phyloP scores from a whole-genome alignment of 1,284 basidiomycete species.

The Marasmius fiardii region DNA sequence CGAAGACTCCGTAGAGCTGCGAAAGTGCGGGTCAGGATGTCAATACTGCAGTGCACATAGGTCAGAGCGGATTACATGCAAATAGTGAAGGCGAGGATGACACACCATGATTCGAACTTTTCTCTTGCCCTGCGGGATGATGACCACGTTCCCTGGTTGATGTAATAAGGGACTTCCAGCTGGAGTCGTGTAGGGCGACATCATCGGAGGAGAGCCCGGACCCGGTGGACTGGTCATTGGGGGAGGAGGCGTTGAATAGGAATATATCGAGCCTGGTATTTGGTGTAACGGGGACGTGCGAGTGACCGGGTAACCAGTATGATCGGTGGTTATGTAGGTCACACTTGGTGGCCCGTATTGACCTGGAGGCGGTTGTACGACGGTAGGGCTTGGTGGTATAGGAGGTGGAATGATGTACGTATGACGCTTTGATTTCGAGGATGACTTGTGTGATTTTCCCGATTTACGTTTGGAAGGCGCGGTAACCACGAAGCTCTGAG shows the following conservation, averaged over 20 bases:
- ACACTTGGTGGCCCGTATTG: background rate
- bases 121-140: background rate
- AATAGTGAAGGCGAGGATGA: background rate
- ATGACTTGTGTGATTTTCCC: constrained; percentile 7
- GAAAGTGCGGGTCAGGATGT: too few species aligned
- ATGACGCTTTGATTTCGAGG: constrained; percentile 3
- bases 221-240: background rate
- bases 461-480: constrained; percentile 3
- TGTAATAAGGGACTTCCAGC: background rate
- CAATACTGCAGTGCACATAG: too few species aligned
- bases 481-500: constrained; percentile 1
- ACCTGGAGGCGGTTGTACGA: background rate
- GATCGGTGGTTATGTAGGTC: background rate
- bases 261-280: background rate
- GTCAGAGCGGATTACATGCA: too few species aligned
- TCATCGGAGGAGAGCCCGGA: background rate
- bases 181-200: background rate
- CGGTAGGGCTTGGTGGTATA: constrained; percentile 1
- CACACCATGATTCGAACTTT: background rate
- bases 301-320: background rate
- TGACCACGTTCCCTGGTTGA: background rate
- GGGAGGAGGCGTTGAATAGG: constrained; percentile 2
- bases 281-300: background rate
- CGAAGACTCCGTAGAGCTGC: too few species aligned
- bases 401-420: constrained; percentile 7